phyloP scores from a whole-genome alignment of 257 asterid genomes.

The Scutellaria galericulata region DNA sequence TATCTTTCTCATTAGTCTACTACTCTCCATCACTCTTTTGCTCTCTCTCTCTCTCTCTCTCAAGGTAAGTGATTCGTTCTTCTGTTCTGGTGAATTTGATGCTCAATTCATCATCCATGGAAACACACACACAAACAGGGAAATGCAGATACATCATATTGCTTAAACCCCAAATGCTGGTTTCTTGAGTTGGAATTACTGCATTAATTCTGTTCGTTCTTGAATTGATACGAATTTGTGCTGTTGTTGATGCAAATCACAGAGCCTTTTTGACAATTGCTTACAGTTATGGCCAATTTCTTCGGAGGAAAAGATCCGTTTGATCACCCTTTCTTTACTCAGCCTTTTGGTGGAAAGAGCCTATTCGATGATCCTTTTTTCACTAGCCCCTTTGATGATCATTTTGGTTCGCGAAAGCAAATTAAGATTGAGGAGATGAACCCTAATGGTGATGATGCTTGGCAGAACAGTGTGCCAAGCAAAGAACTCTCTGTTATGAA shows the following conservation, averaged over 20 bases:
- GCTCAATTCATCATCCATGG: not conserved
- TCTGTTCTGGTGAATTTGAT: not conserved
- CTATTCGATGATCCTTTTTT: constrained; percentile 57
- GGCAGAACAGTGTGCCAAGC: constrained; percentile 42
- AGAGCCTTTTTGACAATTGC: not conserved
- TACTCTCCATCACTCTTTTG: not conserved
- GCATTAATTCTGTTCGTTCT: no score
- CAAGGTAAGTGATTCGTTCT: constrained; percentile 18
- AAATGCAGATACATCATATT: no score
- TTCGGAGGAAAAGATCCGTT: constrained; percentile 84
- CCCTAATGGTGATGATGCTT: constrained; percentile 49
- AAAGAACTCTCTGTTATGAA: constrained; percentile 51
- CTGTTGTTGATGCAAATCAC: constrained; percentile 6
- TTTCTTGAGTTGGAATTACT: not conserved
- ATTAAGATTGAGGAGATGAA: constrained; percentile 70
- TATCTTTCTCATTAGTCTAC: not conserved
- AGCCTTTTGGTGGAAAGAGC: constrained; percentile 55
- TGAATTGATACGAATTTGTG: not conserved
- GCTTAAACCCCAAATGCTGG: not conserved
- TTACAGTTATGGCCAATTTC: constrained; percentile 52
- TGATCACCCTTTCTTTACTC: constrained; percentile 76
- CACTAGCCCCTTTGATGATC: constrained; percentile 36
- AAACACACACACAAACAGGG: not conserved
- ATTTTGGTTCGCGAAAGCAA: constrained; percentile 47
- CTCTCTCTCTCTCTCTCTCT: not conserved